phyloP scores from a whole-genome alignment of 345 rosid species.

The Eucalyptus caleyi region DNA sequence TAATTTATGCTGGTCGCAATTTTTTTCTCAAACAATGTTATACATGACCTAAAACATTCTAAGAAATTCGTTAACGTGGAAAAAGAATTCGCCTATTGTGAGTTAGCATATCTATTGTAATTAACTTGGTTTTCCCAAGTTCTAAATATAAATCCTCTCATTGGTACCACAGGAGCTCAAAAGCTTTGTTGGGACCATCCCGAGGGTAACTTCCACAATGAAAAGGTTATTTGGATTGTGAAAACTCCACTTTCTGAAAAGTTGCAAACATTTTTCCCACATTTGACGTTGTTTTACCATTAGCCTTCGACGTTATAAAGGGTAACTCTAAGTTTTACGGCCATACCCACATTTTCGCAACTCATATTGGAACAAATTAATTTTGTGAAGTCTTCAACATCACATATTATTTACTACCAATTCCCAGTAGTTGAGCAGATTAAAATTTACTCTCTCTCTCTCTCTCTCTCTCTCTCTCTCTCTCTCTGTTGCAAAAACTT shows the following conservation, averaged over 20 bases:
- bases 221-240: too few relatives aligned
- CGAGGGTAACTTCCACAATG: fast-evolving
- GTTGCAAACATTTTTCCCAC: too few relatives aligned
- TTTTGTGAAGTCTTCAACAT: not conserved
- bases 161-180: too few relatives aligned
- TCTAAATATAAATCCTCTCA: too few relatives aligned
- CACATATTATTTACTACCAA: not conserved
- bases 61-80: not conserved
- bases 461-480: too few relatives aligned
- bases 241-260: too few relatives aligned
- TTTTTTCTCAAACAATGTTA: not conserved
- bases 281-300: too few relatives aligned
- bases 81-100: not conserved
- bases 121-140: fast-evolving
- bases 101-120: too few relatives aligned
- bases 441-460: not conserved
- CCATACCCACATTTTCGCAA: not conserved
- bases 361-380: not conserved
- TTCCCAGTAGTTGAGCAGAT: not conserved
- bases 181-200: too few relatives aligned
- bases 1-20: not conserved
- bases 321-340: not conserved
- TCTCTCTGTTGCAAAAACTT: too few relatives aligned
- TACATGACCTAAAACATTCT: not conserved
- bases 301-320: not conserved